phyloP scores from a whole-genome alignment of 2,329 filamentous ascomycete species.

The Nakataea oryzae region DNA sequence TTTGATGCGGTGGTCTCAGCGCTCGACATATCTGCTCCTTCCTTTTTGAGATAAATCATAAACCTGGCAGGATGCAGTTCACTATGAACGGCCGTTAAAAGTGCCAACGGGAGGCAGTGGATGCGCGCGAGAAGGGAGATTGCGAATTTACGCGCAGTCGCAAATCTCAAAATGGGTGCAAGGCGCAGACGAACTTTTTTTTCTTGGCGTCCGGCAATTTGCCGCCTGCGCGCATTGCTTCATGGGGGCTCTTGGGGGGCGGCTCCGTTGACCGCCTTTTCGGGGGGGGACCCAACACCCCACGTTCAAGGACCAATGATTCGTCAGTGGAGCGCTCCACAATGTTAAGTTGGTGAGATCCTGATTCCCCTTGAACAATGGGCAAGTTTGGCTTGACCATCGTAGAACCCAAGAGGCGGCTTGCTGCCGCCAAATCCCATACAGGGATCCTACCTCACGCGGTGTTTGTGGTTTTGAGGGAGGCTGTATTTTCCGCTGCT shows the following conservation, averaged over 20 bases:
- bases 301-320: not conserved
- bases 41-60: not conserved
- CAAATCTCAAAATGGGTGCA: not conserved
- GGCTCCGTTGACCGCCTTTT: not conserved
- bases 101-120: not conserved
- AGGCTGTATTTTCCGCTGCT: not conserved
- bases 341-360: not conserved
- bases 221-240: not conserved
- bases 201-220: not conserved
- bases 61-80: not conserved
- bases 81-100: not conserved
- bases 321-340: not conserved
- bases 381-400: not conserved
- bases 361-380: not conserved
- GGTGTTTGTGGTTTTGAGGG: not conserved
- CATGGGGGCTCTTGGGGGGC: not conserved
- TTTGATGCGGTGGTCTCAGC: constrained; percentile 21
- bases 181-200: not conserved
- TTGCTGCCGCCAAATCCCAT: not conserved
- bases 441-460: not conserved
- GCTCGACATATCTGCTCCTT: constrained; percentile 7
- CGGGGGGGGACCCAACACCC: not conserved
- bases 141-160: not conserved
- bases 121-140: not conserved
- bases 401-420: not conserved